Percentiles rank a stretch among this genome's conserved stretches.
Evolutionary conservation across 2,329 filamentous ascomycete genomes (phyloP).

Genomic region (Colletotrichum scovillei): DNA sequence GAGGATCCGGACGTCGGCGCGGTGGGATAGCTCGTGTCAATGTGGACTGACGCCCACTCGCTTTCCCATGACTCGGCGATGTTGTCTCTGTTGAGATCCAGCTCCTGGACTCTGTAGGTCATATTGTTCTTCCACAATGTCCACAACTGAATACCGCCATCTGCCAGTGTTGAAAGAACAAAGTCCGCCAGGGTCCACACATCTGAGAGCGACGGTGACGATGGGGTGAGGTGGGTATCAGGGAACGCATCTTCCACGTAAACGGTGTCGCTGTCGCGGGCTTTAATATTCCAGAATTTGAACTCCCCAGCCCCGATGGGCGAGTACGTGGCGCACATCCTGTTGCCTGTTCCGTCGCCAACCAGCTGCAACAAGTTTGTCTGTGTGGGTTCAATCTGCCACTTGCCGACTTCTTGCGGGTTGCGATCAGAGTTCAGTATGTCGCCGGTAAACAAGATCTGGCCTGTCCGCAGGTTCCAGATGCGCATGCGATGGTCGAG

Average conservation of each 20-base stretch:
- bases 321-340: conserved; percentile 82
- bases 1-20: conserved; percentile 69
- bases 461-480: conserved; percentile 88
- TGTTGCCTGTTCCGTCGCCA: conserved; percentile 63
- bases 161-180: conserved; percentile 66
- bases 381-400: conserved; percentile 83
- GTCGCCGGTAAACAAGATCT: conserved; percentile 81
- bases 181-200: conserved; percentile 88
- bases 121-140: conserved; percentile 88
- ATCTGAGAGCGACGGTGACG: conserved; percentile 76
- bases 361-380: conserved; percentile 81
- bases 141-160: conserved; percentile 74
- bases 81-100: conserved; percentile 78
- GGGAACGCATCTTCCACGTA: conserved; percentile 80
- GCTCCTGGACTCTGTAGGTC: conserved; percentile 77
- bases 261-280: conserved; percentile 72
- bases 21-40: conserved; percentile 66
- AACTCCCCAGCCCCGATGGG: conserved; percentile 90
- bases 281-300: conserved; percentile 87
- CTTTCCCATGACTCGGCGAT: conserved; percentile 71
- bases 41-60: conserved; percentile 77
- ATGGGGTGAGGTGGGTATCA: conserved; percentile 71
- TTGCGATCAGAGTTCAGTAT: conserved; percentile 76
- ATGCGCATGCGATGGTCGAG: conserved; percentile 90
- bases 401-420: conserved; percentile 76